These are phyloP conservation scores for Drechslera avenae DNA, from an alignment of 2,329 filamentous ascomycete genomes.

Conservation along the genomic window DNA sequence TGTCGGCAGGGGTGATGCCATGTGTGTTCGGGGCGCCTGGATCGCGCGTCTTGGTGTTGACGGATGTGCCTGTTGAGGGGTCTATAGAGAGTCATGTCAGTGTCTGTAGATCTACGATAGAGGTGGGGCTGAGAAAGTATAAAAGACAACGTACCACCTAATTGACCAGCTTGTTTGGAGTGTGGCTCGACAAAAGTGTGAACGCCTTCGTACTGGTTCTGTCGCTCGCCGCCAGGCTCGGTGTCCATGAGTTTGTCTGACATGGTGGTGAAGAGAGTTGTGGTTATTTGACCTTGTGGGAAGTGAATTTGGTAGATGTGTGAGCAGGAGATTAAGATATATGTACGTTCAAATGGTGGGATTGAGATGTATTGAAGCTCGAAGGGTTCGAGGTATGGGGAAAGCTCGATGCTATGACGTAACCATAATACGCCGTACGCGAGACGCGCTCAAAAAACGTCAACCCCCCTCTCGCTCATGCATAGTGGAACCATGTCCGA, in stretches of 20 bases:
- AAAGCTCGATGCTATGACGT: constrained; percentile 15
- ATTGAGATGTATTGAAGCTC: constrained; percentile 7
- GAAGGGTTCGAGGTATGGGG: constrained; percentile 12
- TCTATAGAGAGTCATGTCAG: constrained; percentile 2
- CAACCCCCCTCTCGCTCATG: constrained; percentile 5
- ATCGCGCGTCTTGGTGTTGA: constrained; percentile 31
- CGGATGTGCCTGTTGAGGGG: constrained; percentile 17
- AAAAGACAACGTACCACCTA: constrained; percentile 54
- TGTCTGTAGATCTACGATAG: neutral
- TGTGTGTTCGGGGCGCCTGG: constrained; percentile 51
- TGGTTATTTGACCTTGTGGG: neutral
- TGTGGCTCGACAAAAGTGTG: constrained; percentile 57
- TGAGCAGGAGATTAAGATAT: neutral
- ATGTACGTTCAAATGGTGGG: neutral
- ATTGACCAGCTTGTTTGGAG: constrained; percentile 61
- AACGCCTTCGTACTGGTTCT: constrained; percentile 65
- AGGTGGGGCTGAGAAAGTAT: neutral
- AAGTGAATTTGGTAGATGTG: neutral
- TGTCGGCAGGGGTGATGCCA: constrained; percentile 51
- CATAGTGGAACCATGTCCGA: neutral
- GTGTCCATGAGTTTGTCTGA: constrained; percentile 63
- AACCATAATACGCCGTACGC: constrained; percentile 10
- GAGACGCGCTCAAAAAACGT: constrained; percentile 11
- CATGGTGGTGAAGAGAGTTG: constrained; percentile 45
- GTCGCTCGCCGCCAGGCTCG: constrained; percentile 61